phyloP scores from a whole-genome alignment of 306 rosid genomes.

The Ormosia semicastrata region DNA sequence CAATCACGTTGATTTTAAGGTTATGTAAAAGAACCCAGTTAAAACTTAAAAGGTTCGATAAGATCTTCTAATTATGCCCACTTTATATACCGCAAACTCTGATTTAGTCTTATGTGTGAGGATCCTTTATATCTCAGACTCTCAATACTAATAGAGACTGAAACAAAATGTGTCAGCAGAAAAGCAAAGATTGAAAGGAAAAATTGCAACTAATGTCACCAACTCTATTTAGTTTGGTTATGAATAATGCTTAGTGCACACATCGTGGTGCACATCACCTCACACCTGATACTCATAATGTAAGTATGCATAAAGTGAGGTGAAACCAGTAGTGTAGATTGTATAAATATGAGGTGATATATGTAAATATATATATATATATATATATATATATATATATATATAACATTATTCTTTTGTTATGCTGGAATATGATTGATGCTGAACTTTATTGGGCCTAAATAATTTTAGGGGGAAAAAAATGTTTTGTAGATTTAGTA shows the following conservation, averaged over 20 bases:
- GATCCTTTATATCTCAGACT: not conserved
- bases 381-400: too few species aligned
- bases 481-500: not conserved
- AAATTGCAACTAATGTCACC: not conserved
- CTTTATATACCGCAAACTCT: not conserved
- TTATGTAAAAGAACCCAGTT: not conserved
- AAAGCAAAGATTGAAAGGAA: not conserved
- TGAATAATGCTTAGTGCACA: not conserved
- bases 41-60: not conserved
- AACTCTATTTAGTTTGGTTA: not conserved
- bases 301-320: too few species aligned
- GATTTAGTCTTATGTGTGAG: constrained; percentile 4
- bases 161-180: constrained; percentile 39
- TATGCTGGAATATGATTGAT: not conserved
- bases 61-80: not conserved
- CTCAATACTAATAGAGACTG: constrained; percentile 11
- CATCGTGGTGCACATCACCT: too few species aligned
- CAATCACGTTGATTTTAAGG: constrained; percentile 22
- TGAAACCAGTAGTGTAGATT: too few species aligned
- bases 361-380: too few species aligned
- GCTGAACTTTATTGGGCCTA: not conserved
- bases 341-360: too few species aligned
- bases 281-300: too few species aligned
- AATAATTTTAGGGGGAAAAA: not conserved
- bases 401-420: not conserved